A percentile compares a stretch with the other conserved stretches of the same genome.
phyloP scores from a whole-genome alignment of 306 rosid genomes.

The Malus fusca region DNA sequence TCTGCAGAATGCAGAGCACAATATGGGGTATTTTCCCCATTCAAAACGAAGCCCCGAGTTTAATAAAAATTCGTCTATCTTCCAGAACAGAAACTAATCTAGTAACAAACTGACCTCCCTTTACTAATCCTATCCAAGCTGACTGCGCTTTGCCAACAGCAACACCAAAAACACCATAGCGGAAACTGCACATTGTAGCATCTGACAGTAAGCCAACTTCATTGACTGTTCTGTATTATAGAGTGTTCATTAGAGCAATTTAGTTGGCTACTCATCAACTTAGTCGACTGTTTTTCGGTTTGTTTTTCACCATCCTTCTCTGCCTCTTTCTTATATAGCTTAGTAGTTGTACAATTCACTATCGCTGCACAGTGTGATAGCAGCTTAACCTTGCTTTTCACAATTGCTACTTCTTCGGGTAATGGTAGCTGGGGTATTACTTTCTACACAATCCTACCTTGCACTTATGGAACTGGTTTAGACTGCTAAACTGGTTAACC shows the following conservation, averaged over 20 bases:
- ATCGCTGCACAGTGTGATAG: neutral
- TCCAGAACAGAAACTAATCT: neutral
- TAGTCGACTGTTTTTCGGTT: neutral
- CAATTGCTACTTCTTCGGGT: neutral
- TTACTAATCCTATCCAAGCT: neutral
- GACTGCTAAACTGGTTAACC: neutral
- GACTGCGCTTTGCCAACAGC: neutral
- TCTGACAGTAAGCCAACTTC: neutral
- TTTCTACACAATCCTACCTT: neutral
- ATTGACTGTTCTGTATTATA: neutral
- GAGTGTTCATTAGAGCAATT: neutral
- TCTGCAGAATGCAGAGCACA: too few species aligned
- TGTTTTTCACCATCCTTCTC: neutral
- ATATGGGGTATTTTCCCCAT: too few species aligned
- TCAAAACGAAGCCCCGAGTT: neutral
- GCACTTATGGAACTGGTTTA: neutral
- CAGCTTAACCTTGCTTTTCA: neutral
- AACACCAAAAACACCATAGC: neutral
- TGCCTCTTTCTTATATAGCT: neutral
- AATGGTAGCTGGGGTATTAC: neutral
- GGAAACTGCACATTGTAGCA: neutral
- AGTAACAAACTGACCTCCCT: neutral
- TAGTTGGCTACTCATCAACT: neutral
- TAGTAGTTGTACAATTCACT: neutral
- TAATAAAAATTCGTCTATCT: neutral